Evolutionary conservation across 768 basidiomycete species (phyloP).

Genomic region (Xanthoconium purpureum): DNA sequence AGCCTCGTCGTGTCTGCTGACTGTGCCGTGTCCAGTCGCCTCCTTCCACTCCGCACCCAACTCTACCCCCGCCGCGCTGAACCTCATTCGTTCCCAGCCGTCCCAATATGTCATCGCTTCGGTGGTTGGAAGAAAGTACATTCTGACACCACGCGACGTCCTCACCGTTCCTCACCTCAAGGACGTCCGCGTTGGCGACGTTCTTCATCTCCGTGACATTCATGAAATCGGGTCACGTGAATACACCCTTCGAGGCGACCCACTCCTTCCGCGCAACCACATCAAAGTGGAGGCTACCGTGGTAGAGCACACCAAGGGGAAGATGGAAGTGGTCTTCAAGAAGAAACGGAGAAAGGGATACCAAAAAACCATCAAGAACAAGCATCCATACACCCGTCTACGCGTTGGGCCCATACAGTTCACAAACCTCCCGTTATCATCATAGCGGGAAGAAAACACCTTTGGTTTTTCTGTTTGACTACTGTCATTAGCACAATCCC

Average conservation of each 20-base stretch:
- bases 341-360: constrained; percentile 99
- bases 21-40: constrained; percentile 12
- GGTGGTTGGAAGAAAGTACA: constrained; percentile 82
- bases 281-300: constrained; percentile 86
- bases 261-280: constrained; percentile 59
- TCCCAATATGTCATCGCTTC: constrained; percentile 90
- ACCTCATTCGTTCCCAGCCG: constrained; percentile 85
- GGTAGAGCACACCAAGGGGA: constrained; percentile 95
- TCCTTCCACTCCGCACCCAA: constrained; percentile 35
- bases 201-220: constrained; percentile 77
- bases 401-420: constrained; percentile 81
- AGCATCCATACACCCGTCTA: constrained; percentile 93
- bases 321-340: constrained; percentile 89
- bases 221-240: constrained; percentile 95
- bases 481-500: neutral
- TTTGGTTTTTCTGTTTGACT: neutral
- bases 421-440: constrained; percentile 30
- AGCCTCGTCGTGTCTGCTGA: neutral
- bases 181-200: constrained; percentile 81
- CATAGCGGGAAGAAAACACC: constrained; percentile 11
- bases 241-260: constrained; percentile 82
- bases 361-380: constrained; percentile 88
- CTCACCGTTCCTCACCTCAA: constrained; percentile 92
- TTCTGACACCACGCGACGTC: constrained; percentile 86
- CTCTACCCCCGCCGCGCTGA: constrained; percentile 62